These are phyloP conservation scores for Komagataella phaffii DNA, from an alignment of 805 yeast genomes.

Conservation along the genomic window DNA sequence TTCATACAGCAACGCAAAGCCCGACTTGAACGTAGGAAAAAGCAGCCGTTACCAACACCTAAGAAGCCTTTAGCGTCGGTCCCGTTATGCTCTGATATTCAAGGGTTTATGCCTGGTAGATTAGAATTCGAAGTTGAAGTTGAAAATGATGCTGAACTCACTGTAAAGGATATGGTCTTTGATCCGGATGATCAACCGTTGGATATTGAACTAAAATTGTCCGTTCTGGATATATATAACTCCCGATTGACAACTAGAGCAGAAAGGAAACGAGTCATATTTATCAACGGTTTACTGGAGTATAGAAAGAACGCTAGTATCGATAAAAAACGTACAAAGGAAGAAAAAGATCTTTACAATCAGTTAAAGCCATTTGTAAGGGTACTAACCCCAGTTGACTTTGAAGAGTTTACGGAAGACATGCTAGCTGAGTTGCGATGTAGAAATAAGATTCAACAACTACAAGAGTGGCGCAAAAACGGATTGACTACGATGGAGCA, in stretches of 20 bases:
- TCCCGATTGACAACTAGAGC: conserved; percentile 84
- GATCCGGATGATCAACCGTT: conserved; percentile 85
- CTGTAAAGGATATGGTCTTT: conserved; percentile 90
- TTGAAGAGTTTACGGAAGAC: conserved; percentile 59
- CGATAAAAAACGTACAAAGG: conserved; percentile 81
- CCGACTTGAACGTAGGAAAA: conserved; percentile 62
- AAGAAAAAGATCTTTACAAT: conserved; percentile 72
- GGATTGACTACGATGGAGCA: conserved; percentile 78
- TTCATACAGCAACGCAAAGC: conserved; percentile 55
- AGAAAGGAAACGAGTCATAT: conserved; percentile 74
- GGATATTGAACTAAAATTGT: conserved; percentile 81
- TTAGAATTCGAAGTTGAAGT: conserved; percentile 93
- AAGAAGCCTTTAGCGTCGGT: conserved; percentile 84
- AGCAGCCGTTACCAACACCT: conserved; percentile 72
- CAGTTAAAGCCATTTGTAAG: conserved; percentile 72
- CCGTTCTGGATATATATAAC: conserved; percentile 81
- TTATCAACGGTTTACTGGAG: conserved; percentile 69
- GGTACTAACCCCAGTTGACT: conserved; percentile 71
- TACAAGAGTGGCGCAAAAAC: conserved; percentile 87
- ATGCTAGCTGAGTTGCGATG: conserved; percentile 66
- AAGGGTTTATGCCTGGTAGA: conserved; percentile 98
- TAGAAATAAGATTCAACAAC: conserved; percentile 70
- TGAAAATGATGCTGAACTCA: conserved; percentile 91
- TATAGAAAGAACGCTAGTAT: conserved; percentile 68
- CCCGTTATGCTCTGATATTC: conserved; percentile 93